A percentile compares a stretch with the other conserved stretches of the same genome.
Evolutionary conservation across 768 basidiomycete genomes (phyloP).

Genomic region (Lactifluus echinatus): DNA sequence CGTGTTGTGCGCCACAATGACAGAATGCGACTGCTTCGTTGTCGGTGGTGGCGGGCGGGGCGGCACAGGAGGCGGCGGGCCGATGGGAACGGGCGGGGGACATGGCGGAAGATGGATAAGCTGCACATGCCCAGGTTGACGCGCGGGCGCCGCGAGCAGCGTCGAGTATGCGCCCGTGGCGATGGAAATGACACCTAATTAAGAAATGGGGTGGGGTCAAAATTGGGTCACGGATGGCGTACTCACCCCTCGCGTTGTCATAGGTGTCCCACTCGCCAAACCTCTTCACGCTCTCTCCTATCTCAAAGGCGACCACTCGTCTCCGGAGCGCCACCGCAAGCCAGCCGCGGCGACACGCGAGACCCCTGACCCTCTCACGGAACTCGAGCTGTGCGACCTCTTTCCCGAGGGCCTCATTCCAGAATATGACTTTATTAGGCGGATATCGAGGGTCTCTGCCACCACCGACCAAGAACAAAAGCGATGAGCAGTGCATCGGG

Average conservation of each 20-base stretch:
- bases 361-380: constrained; percentile 69
- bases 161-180: constrained; percentile 74
- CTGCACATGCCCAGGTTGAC: constrained; percentile 83
- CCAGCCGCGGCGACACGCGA: constrained; percentile 78
- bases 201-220: neutral
- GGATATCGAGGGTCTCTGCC: constrained; percentile 84
- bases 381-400: constrained; percentile 89
- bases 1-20: constrained; percentile 77
- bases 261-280: constrained; percentile 79
- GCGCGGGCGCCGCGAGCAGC: constrained; percentile 76
- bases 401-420: constrained; percentile 70
- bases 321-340: constrained; percentile 73
- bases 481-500: constrained; percentile 72
- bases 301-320: constrained; percentile 69
- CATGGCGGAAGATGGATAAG: constrained; percentile 80
- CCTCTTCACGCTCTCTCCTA: constrained; percentile 53
- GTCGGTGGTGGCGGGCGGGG: constrained; percentile 47
- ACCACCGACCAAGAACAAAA: constrained; percentile 81
- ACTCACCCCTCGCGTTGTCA: constrained; percentile 74
- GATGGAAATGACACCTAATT: constrained; percentile 69
- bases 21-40: constrained; percentile 60
- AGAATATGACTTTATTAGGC: constrained; percentile 85
- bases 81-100: constrained; percentile 45
- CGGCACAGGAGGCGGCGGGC: constrained; percentile 45
- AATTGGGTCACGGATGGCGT: neutral